Conservation (phyloP, 139 green algal genomes). For the Picochlorum costavermella region DNA sequence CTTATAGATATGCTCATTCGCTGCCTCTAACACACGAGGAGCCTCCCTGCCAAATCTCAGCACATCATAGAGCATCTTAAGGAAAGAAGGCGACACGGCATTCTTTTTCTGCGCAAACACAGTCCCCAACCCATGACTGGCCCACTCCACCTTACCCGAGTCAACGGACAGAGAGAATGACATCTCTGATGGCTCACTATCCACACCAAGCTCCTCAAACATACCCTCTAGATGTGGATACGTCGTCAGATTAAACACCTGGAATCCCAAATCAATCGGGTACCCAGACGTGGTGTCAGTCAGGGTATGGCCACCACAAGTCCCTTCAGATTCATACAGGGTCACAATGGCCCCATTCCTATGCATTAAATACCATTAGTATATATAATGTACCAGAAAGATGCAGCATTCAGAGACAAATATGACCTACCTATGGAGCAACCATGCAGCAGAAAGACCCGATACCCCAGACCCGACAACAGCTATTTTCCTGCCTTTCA, state of each 20-base stretch:
- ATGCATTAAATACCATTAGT: slow-evolving; percentile 3
- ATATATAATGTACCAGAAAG: not conserved
- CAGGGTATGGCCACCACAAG: slow-evolving; percentile 81
- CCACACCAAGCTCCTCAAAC: slow-evolving; percentile 80
- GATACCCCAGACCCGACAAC: slow-evolving; percentile 79
- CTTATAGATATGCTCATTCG: slow-evolving; percentile 2
- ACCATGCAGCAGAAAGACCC: slow-evolving; percentile 69
- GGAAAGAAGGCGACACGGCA: slow-evolving; percentile 54
- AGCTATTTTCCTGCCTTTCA: slow-evolving; percentile 37
- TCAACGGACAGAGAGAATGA: slow-evolving; percentile 83
- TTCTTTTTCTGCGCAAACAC: slow-evolving; percentile 83
- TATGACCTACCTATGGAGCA: slow-evolving; percentile 60
- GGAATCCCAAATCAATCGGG: slow-evolving; percentile 88
- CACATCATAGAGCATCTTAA: slow-evolving; percentile 84
- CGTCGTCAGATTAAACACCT: slow-evolving; percentile 92
- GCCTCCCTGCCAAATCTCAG: slow-evolving; percentile 76
- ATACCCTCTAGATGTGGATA: slow-evolving; percentile 90
- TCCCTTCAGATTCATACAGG: slow-evolving; percentile 73
- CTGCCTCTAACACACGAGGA: slow-evolving; percentile 45
- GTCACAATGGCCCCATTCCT: slow-evolving; percentile 68
- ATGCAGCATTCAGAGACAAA: not conserved
- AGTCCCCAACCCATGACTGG: slow-evolving; percentile 58
- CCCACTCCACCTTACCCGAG: slow-evolving; percentile 81
- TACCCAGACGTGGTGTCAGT: slow-evolving; percentile 55
- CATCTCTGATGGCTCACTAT: slow-evolving; percentile 85